Evolutionary conservation across 352 stramenopile species (phyloP), one percentile per base, ranked within the genome.

Genomic region (Phytophthora citricola): DNA sequence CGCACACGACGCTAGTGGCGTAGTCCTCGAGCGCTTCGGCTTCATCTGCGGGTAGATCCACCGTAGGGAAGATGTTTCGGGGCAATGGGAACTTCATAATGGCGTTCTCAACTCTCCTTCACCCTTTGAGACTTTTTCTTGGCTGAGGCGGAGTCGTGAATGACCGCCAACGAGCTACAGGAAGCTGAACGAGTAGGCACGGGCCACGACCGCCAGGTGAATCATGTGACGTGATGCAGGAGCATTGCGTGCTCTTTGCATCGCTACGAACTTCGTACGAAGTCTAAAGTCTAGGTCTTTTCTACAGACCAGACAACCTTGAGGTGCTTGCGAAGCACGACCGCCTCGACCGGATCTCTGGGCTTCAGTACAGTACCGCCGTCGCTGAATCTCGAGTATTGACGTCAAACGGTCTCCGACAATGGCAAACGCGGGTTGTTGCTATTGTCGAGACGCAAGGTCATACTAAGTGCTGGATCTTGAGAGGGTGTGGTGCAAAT

Each of bases 61-160:
- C 31, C 0, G 24, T 26, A 15, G 66, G 66, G 56, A 75, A 75
- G 17, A 75, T 59, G 36, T 71, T 69, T 41, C 52, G 58, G 1
- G 66, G 65, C 29, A 74, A 44, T 5, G 64, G 70, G 64, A 70
- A 75, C 44, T 69, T 74, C 63, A 76, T 76, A 36, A 31, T n/a
- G 14, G 14, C 22, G 17, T 38, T 32, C 29, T 51, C 36, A 43
- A 43, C 4, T 22, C 2, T 41, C 20, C 29, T 17, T 14, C 24
- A 14, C 7, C 24, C 9, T 14, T 40, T 12, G 14, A 46, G 22
- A 46, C 10, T 57, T 27, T 27, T 41, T 51, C 17, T 36, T 63
- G 53, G 51, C 29, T 64, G 31, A 50, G 22, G 58, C 44, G 31
- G 63, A 63, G 59, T 12, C 57, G 41, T 8, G 38, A 72, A 65